Evolutionary conservation across 2,329 filamentous ascomycete species (phyloP).

Genomic region (Emericellopsis cladophorae): DNA sequence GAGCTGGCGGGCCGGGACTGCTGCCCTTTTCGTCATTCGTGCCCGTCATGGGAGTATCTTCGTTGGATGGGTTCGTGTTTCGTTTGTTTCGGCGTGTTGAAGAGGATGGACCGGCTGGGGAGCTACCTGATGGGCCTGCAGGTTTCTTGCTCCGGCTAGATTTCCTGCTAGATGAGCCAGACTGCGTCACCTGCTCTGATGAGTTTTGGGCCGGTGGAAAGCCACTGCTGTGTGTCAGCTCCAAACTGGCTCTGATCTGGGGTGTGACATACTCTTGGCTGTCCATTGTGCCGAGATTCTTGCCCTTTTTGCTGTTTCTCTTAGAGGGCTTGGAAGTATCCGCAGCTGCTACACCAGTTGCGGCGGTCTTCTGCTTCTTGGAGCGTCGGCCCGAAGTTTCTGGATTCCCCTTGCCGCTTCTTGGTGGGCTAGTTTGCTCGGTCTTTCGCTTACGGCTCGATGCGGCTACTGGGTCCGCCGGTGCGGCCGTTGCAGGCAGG

Average conservation of each 20-base stretch:
- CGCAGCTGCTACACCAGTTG: constrained; percentile 24
- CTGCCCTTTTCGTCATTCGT: constrained; percentile 38
- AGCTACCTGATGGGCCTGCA: constrained; percentile 28
- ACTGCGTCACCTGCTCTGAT: constrained; percentile 40
- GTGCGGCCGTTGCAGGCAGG: too few species aligned
- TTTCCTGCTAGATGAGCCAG: constrained; percentile 58
- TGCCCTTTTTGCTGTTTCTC: constrained; percentile 47
- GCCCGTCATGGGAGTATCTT: constrained; percentile 61
- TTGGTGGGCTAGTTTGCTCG: constrained; percentile 32
- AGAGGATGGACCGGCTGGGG: constrained; percentile 17
- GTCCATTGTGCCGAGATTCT: constrained; percentile 56
- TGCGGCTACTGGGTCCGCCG: constrained; percentile 9
- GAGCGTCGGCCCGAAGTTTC: constrained; percentile 41
- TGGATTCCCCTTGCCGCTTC: constrained; percentile 10
- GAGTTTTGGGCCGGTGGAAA: constrained; percentile 46
- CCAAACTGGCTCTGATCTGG: background rate
- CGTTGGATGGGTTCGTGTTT: constrained; percentile 36
- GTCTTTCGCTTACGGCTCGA: constrained; percentile 67
- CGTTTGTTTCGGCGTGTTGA: constrained; percentile 40
- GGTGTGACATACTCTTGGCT: constrained; percentile 44
- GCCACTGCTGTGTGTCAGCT: constrained; percentile 3
- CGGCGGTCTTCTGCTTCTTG: constrained; percentile 59
- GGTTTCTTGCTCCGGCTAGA: constrained; percentile 59
- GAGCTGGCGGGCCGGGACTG: constrained; percentile 25
- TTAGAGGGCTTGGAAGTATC: constrained; percentile 19